These are phyloP conservation scores for Leishmania guyanensis DNA, from an alignment of 208 protist genomes.

Conservation along the genomic window DNA sequence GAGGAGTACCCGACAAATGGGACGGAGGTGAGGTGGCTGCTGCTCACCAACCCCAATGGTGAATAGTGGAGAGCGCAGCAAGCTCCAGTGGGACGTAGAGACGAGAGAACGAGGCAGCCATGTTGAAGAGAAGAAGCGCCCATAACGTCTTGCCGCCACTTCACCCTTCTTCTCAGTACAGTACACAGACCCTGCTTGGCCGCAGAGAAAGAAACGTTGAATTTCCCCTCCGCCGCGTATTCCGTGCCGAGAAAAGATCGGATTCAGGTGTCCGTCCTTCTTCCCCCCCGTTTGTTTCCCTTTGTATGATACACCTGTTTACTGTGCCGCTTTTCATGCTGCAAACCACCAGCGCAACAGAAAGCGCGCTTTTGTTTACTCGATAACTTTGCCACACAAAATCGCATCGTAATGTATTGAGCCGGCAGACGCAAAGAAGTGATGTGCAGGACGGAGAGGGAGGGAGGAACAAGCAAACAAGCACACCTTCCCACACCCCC, in stretches of 20 bases:
- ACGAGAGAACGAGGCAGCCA: neutral
- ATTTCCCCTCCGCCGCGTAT: neutral
- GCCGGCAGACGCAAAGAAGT: neutral
- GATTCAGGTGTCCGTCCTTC: too few relatives aligned
- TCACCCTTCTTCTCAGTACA: neutral
- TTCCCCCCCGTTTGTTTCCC: too few relatives aligned
- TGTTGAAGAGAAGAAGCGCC: neutral
- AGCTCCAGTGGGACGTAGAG: neutral
- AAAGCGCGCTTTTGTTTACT: neutral
- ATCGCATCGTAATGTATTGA: neutral
- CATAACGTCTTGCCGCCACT: neutral
- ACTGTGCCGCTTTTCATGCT: neutral
- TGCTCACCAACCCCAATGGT: neutral
- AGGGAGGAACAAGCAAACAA: neutral
- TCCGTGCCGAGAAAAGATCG: neutral
- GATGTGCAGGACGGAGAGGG: neutral
- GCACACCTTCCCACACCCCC: neutral
- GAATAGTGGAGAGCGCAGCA: neutral
- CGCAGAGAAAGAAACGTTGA: neutral
- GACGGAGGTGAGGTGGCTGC: neutral
- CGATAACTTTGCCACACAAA: neutral
- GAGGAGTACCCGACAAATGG: neutral
- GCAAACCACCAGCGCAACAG: neutral
- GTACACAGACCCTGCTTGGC: neutral
- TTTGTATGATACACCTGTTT: too few relatives aligned